These are phyloP conservation scores for Isabelozyma gotoi DNA, from an alignment of 805 yeast genomes.

Conservation along the genomic window DNA sequence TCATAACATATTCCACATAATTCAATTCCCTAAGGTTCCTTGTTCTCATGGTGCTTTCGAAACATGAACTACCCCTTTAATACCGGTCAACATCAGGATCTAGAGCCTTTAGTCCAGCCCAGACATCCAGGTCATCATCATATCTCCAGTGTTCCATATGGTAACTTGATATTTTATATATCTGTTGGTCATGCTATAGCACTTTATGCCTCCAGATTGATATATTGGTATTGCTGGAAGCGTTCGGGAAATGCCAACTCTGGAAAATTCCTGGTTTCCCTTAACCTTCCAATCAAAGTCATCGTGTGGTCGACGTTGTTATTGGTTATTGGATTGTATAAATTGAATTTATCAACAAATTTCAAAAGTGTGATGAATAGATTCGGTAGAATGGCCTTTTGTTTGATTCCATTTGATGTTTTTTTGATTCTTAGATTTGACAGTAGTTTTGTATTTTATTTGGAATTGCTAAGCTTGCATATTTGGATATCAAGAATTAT, in stretches of 20 bases:
- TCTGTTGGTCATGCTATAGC: conserved; percentile 39
- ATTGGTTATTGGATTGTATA: conserved; percentile 27
- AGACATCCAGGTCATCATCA: conserved; percentile 56
- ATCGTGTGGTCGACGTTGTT: conserved; percentile 32
- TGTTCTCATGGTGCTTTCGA: not conserved
- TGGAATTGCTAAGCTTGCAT: conserved; percentile 57
- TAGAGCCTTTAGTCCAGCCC: not conserved
- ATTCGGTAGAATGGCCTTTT: conserved; percentile 60
- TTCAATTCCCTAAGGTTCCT: no score
- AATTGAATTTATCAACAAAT: conserved; percentile 31
- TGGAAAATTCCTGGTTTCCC: not conserved
- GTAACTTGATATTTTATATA: conserved; percentile 48
- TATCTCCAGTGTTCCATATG: conserved; percentile 58
- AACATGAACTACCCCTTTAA: not conserved
- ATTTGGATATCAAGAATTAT: conserved; percentile 71
- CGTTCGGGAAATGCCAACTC: not conserved
- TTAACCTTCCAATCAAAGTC: conserved; percentile 16
- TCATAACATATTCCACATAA: no score
- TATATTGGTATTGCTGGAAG: not conserved
- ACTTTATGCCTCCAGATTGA: conserved; percentile 24
- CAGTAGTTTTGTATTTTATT: conserved; percentile 41
- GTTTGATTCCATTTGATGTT: conserved; percentile 57
- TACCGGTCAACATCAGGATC: not conserved
- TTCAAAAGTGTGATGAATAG: conserved; percentile 47
- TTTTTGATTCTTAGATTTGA: conserved; percentile 50